Percentiles rank a stretch among this genome's conserved stretches.
Evolutionary conservation across 2,329 filamentous ascomycete species (phyloP).

Genomic region (Fonsecaea erecta): DNA sequence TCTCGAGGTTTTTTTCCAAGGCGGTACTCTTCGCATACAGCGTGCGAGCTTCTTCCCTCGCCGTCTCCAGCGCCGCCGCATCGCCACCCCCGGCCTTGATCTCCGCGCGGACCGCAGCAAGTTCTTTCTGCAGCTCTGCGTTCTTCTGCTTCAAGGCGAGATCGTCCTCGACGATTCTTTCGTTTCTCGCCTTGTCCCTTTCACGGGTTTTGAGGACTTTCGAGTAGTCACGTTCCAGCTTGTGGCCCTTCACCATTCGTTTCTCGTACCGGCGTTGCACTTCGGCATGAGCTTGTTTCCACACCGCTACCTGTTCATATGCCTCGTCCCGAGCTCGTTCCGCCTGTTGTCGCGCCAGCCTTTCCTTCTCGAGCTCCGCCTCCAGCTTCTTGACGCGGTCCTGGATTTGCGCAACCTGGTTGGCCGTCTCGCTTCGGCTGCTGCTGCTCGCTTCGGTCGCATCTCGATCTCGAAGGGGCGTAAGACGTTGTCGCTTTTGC

Average conservation of each 20-base stretch:
- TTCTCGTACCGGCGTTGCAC: slow-evolving; percentile 54
- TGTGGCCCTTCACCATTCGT: slow-evolving; percentile 44
- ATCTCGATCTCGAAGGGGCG: slow-evolving; percentile 47
- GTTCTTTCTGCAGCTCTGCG: slow-evolving; percentile 44
- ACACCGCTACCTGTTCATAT: slow-evolving; percentile 41
- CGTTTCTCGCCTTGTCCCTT: slow-evolving; percentile 41
- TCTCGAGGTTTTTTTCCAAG: slow-evolving; percentile 47
- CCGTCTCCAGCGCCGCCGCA: slow-evolving; percentile 47
- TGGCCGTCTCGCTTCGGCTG: slow-evolving; percentile 28
- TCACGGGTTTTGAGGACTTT: slow-evolving; percentile 37
- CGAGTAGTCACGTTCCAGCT: slow-evolving; percentile 44
- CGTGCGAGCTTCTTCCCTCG: slow-evolving; percentile 44
- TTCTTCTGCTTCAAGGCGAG: slow-evolving; percentile 49
- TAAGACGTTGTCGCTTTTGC: slow-evolving; percentile 49
- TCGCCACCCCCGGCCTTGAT: slow-evolving; percentile 46
- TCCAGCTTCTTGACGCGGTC: slow-evolving; percentile 37
- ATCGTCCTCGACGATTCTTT: slow-evolving; percentile 47
- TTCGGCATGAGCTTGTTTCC: slow-evolving; percentile 42
- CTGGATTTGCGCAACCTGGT: slow-evolving; percentile 40
- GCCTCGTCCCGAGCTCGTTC: slow-evolving; percentile 40
- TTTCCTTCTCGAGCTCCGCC: slow-evolving; percentile 29
- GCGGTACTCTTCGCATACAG: slow-evolving; percentile 39
- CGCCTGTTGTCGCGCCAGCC: slow-evolving; percentile 40
- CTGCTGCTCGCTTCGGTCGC: slow-evolving; percentile 36
- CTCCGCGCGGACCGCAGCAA: slow-evolving; percentile 47